Evolutionary conservation across 148 eudicot species (phyloP), one percentile per base, ranked within the genome.

Genomic region (Heliamphora exappendiculata): DNA sequence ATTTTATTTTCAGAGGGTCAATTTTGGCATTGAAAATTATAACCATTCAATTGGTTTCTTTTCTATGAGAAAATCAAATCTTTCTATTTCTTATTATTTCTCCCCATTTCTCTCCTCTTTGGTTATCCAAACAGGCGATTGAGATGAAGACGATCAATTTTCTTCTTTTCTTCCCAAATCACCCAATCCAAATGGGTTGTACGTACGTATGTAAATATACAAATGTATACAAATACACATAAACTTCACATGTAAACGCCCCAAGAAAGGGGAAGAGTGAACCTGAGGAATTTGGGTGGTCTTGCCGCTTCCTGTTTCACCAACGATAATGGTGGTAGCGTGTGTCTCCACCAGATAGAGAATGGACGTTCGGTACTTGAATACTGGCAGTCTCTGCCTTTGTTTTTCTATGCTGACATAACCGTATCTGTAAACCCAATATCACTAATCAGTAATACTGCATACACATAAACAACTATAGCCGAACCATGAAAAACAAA

Each of bases 201-300:
- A n/a, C n/a, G n/a, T n/a, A n/a, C n/a, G n/a, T n/a, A n/a, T n/a
- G n/a, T n/a, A n/a, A n/a, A 41, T 28, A 42, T 39, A 24, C 26
- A 1, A 0, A 24, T 7, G 29, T 14, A 34, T 10, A 6, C 6
- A 64, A 7, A 36, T 6, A 37, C 37, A 47, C 24, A 60, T 29
- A 19, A 31, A 24, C 22, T 42, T 8, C 5, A 24, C 11, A 49
- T 41, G 76, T 5, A 77, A 7, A 55, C 33, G 7, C 0, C 42
- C 5, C 42, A 11, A 37, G 9, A 42, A 10, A 34, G 19, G 24
- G 45, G 2, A 37, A 49, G 42, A 41, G 37, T 12, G 45, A 65
- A 89, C 98, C 94, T 91, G 98, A 79, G 99, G 99, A 62, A 95
- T 93, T 78, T 95, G 99, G 73, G 99, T 95, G 50, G 97, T 95